These are phyloP conservation scores for Sophora flavescens DNA, from an alignment of 306 rosid species.

Conservation along the genomic window DNA sequence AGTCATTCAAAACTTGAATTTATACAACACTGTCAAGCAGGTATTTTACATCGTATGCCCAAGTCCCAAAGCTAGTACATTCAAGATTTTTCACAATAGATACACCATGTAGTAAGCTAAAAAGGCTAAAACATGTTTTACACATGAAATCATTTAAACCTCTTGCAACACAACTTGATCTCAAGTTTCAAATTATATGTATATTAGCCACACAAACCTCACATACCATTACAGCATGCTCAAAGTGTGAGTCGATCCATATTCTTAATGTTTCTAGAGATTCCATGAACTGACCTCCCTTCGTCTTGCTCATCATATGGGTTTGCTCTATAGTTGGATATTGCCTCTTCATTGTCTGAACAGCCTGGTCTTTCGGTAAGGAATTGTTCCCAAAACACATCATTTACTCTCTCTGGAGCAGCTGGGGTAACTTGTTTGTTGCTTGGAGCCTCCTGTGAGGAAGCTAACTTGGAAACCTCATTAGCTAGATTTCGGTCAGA, in stretches of 20 bases:
- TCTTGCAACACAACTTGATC: background rate
- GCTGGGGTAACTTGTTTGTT: constrained; percentile 59
- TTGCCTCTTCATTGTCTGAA: constrained; percentile 91
- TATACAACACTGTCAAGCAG: constrained; percentile 38
- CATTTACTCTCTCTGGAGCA: constrained; percentile 81
- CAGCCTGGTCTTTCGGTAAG: constrained; percentile 98
- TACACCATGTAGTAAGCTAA: constrained; percentile 7
- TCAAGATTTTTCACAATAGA: constrained; percentile 1
- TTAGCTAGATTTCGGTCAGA: constrained; percentile 46
- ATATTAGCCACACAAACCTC: constrained; percentile 14
- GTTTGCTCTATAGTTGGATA: constrained; percentile 72
- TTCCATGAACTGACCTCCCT: constrained; percentile 63
- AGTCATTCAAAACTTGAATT: constrained; percentile 17
- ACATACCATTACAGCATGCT: constrained; percentile 44
- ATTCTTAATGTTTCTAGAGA: constrained; percentile 61
- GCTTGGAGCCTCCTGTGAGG: constrained; percentile 58
- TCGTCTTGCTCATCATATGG: constrained; percentile 71
- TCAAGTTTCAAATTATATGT: constrained; percentile 13
- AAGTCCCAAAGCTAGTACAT: constrained; percentile 27
- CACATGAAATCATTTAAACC: constrained; percentile 22
- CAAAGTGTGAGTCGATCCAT: constrained; percentile 71
- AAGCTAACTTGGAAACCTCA: constrained; percentile 52
- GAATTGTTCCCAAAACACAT: constrained; percentile 96
- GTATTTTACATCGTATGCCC: constrained; percentile 21
- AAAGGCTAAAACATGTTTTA: background rate